A percentile compares a stretch with the other conserved stretches of the same genome.
Evolutionary conservation across 169 alveolate species (phyloP).

Genomic region (Eimeria acervulina): DNA sequence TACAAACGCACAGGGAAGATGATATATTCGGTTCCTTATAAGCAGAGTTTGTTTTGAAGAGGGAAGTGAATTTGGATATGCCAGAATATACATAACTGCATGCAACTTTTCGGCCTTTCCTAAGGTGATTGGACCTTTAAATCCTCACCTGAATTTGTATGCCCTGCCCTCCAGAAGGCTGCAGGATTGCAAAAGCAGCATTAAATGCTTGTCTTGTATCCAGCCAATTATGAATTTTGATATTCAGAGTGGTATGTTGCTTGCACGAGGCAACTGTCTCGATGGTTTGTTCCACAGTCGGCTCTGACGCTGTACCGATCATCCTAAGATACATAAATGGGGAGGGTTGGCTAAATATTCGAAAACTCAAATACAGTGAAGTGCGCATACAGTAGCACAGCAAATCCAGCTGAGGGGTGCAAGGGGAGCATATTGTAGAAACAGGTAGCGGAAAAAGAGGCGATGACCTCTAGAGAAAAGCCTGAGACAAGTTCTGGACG

Average conservation of each 20-base stretch:
- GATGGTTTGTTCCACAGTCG: constrained; percentile 76
- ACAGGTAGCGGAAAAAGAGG: neutral
- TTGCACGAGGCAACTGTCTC: constrained; percentile 79
- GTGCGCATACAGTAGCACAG: neutral
- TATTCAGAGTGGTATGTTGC: neutral
- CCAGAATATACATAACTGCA: neutral
- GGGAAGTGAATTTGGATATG: neutral
- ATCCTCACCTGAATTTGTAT: constrained; percentile 72
- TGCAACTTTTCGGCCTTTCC: neutral
- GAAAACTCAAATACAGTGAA: neutral
- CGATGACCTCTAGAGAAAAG: neutral
- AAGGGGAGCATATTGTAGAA: neutral
- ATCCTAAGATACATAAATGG: constrained; percentile 29
- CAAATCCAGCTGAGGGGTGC: neutral
- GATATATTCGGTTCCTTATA: neutral
- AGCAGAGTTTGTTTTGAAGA: neutral
- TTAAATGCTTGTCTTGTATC: constrained; percentile 66
- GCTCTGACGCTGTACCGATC: constrained; percentile 76
- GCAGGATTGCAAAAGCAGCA: constrained; percentile 50
- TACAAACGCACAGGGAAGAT: neutral
- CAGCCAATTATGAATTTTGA: constrained; percentile 78
- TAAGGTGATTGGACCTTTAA: neutral
- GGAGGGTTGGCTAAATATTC: neutral
- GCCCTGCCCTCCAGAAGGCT: constrained; percentile 66
- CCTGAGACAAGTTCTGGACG: neutral